Conservation (phyloP, 2,329 filamentous ascomycete genomes). For the Talaromyces piceae region DNA sequence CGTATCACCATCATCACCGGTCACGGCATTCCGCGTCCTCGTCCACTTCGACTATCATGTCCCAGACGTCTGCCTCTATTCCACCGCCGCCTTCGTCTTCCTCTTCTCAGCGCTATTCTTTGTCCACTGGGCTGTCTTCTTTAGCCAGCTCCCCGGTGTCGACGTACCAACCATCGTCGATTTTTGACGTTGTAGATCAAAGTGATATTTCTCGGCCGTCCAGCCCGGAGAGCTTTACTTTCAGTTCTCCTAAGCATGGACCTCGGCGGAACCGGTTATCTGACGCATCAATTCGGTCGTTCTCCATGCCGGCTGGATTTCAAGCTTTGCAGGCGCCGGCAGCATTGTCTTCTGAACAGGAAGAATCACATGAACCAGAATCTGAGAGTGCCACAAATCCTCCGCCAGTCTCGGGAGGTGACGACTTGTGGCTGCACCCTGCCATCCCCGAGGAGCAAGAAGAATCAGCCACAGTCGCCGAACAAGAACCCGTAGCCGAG, state of each 20-base stretch:
- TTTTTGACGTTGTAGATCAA: constrained; percentile 68
- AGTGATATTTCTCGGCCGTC: constrained; percentile 65
- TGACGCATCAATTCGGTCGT: constrained; percentile 39
- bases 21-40: constrained; percentile 32
- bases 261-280: constrained; percentile 52
- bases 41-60: constrained; percentile 53
- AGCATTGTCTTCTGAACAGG: constrained; percentile 5
- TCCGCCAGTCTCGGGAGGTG: constrained; percentile 10
- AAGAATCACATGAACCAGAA: constrained; percentile 8
- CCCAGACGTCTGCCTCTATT: constrained; percentile 54
- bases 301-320: constrained; percentile 9
- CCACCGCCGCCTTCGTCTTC: no score
- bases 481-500: constrained; percentile 6
- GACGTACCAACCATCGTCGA: constrained; percentile 59
- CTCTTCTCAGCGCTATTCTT: constrained; percentile 30
- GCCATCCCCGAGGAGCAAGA: constrained; percentile 35
- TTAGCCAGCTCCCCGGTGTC: constrained; percentile 75
- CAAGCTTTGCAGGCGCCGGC: neutral
- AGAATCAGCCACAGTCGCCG: constrained; percentile 16
- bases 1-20: no score
- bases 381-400: constrained; percentile 17
- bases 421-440: constrained; percentile 20
- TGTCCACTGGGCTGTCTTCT: constrained; percentile 53
- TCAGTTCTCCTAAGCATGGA: constrained; percentile 57
- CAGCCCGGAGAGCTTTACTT: constrained; percentile 67